Conservation (phyloP, 2,329 filamentous ascomycete species). For the Lecanicillium sp. region DNA sequence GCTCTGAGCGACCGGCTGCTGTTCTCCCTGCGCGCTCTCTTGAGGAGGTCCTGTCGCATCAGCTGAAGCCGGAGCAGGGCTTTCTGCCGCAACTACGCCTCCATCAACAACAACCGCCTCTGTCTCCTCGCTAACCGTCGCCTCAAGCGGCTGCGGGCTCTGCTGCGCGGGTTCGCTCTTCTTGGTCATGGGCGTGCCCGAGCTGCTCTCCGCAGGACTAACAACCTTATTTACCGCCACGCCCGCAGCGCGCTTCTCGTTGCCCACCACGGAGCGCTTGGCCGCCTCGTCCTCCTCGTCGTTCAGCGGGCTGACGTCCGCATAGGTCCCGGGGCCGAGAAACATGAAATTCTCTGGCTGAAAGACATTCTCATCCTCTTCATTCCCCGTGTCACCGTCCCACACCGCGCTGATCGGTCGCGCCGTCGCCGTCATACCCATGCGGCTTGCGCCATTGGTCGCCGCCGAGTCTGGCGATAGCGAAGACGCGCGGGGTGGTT, state of each 20-base stretch:
- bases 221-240: constrained; percentile 14
- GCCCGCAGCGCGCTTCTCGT: constrained; percentile 6
- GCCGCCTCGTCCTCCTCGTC: constrained; percentile 30
- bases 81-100: background rate
- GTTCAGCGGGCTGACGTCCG: constrained; percentile 34
- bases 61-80: background rate
- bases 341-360: constrained; percentile 47
- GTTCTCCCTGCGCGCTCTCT: constrained; percentile 6
- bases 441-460: constrained; percentile 8
- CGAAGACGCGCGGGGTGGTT: constrained; percentile 8
- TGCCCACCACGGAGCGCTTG: constrained; percentile 17
- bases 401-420: constrained; percentile 16
- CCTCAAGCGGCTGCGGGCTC: constrained; percentile 1
- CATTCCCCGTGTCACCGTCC: constrained; percentile 23
- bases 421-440: constrained; percentile 25
- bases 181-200: constrained; percentile 19
- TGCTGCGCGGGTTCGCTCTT: constrained; percentile 10
- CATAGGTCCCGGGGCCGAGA: constrained; percentile 38
- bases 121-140: constrained; percentile 4
- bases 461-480: constrained; percentile 2
- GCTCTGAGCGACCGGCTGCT: constrained; percentile 15
- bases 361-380: constrained; percentile 33
- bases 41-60: background rate
- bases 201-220: constrained; percentile 20
- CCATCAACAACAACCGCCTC: constrained; percentile 1